Conservation (phyloP, 2,329 filamentous ascomycete species). For the Cladosporium velox region DNA sequence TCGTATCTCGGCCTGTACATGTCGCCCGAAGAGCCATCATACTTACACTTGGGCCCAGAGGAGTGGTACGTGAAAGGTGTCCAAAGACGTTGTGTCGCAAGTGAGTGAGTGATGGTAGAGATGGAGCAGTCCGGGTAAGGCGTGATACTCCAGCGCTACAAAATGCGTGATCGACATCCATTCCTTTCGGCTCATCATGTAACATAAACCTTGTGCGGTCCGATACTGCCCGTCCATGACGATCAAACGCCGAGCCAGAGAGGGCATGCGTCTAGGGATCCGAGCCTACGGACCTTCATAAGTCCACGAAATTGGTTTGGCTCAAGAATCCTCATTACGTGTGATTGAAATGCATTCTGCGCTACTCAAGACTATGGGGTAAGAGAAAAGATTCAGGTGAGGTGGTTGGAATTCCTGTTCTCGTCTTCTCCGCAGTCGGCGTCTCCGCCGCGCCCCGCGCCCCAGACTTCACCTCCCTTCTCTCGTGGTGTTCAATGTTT, state of each 20-base stretch:
- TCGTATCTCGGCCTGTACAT: background rate
- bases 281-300: too few species aligned
- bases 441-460: background rate
- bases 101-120: background rate
- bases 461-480: background rate
- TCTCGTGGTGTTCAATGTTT: too few species aligned
- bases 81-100: background rate
- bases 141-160: background rate
- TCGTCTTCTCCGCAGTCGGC: background rate
- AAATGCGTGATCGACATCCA: background rate
- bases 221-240: constrained; percentile 8
- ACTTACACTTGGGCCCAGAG: background rate
- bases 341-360: background rate
- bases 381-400: constrained; percentile 3
- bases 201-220: background rate
- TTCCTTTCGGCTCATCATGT: constrained; percentile 11
- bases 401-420: background rate
- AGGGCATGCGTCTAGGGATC: too few species aligned
- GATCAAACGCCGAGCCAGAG: background rate
- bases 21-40: background rate
- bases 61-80: too few species aligned
- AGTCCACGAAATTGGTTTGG: background rate
- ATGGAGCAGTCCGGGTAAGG: constrained; percentile 4
- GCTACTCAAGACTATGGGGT: constrained; percentile 9
- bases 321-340: background rate